Base-by-base conservation (phyloP, 306 rosid genomes). In the Vigna radiata region DNA sequence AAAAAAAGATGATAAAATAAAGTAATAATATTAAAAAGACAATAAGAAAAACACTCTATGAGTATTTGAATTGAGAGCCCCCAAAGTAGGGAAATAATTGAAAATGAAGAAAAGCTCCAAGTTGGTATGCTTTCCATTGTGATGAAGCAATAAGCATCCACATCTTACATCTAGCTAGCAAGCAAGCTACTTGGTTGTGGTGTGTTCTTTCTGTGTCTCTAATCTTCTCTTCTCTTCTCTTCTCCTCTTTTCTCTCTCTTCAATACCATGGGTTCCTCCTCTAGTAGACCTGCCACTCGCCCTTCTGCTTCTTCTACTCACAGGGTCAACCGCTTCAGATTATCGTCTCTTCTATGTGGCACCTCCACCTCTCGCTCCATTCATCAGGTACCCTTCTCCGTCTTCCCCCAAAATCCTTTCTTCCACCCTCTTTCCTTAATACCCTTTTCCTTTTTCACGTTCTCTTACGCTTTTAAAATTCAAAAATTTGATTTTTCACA, bases 331-430 rank as follows among this genome's bases (percentile, higher is more conserved):
- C 89, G 96, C 77, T 90, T 96, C 88, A 70, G 77, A 12, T 54
- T 91, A 43, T 90, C 88, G 21, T 88, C 96, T 77, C 85, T 91
- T 69, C 79, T 91, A 68, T 90, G 97, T 12, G 97, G 98, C 79
- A 84, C 88, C 83, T 90, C 94, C 60, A 16, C 93, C 72, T 84
- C 91, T 54, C 89, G 89, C 77, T 87, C 97, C 17, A 70, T 87
- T 36, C 36, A 72, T 69, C 90, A 84, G 96, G 97, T 91, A 29
- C 75, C 66, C 31, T 39, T 73, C 27, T 43, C 1, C 70, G 0
- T 33, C 67, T 1, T 1, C 53, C 29, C n/a, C 46, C 43, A 13
- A 16, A 4, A 64, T 37, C 67, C 66, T 37, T 75, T 31, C 3
- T 3, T 68, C 5, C 31, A 49, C 13, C 18, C 39, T 21, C 0